Evolutionary conservation across 805 yeast genomes (phyloP), one percentile per base, ranked within the genome.

Genomic region (Candida stauntonica): DNA sequence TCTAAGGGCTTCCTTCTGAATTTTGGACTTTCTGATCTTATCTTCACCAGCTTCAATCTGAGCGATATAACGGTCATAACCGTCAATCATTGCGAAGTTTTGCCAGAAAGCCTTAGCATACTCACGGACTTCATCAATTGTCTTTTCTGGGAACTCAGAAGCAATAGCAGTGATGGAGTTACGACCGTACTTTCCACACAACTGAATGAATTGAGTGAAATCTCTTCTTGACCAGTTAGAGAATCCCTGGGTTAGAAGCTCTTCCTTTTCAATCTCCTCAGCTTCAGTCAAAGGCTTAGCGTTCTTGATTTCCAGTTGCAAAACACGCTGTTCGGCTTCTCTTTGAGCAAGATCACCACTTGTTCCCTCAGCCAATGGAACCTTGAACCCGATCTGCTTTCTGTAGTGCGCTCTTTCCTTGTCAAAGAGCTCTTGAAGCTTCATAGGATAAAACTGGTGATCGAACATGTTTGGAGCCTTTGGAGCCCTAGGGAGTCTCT

Each of bases 21-120:
- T 63, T 50, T 73, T 73, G 8, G 73, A 57, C 51, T 76, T 79
- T 33, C 77, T 67, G 18, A 85, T 73, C 58, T 75, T 83, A 44
- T 88, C 96, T 57, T 93, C 98, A 13, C 98, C 99, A 4, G 75
- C 71, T 54, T 88, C 95, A 44, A 93, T 86, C 52, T 81, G 91
- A 15, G 73, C 67, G 38, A 89, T 63, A 60, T 82, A 86, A 46
- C 86, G 75, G 49, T 93, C 99, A 61, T 81, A 82, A 9, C 96
- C 95, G 24, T 91, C 98, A 45, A 93, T 81, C 49, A 81, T 85
- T 35, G 75, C 69, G 54, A 78, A 81, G 36, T 82, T 73, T 18
- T 71, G 54, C 99, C 98, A 93, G 60, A 93, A 93, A 8, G 73
- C 82, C 36, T 71, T 70, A 11, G 89, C 79, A 58, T 91, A 93